Percentiles rank a stretch among this genome's conserved stretches.
These are phyloP conservation scores for Picochlorum sp. DNA, from an alignment of 139 green algal genomes.

Conservation along the genomic window DNA sequence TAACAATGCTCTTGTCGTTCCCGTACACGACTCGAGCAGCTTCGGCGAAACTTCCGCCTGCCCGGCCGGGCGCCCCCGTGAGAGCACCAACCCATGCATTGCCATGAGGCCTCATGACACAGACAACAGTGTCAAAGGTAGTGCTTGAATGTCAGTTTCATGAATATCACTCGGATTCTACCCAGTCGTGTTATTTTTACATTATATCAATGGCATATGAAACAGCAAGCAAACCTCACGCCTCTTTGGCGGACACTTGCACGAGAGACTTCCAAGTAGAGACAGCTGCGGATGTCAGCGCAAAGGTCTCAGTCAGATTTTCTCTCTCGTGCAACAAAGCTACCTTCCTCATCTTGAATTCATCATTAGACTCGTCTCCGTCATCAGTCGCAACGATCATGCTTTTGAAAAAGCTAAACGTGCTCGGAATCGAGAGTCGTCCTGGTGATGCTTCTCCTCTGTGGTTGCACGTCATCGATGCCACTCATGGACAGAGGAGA, in stretches of 20 bases:
- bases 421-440: slow-evolving; percentile 11
- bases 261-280: background rate
- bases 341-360: background rate
- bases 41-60: too few relatives aligned
- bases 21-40: too few relatives aligned
- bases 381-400: background rate
- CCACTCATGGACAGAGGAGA: background rate
- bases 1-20: too few relatives aligned
- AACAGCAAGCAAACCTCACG: too few relatives aligned
- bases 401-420: slow-evolving; percentile 24
- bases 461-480: background rate
- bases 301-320: background rate
- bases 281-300: background rate
- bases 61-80: too few relatives aligned
- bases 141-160: too few relatives aligned
- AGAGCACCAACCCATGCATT: too few relatives aligned
- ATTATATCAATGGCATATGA: too few relatives aligned
- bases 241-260: background rate
- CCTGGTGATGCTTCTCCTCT: background rate
- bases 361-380: background rate
- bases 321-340: slow-evolving; percentile 12
- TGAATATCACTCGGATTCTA: too few relatives aligned
- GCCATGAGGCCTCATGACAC: too few relatives aligned
- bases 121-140: too few relatives aligned
- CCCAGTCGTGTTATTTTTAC: too few relatives aligned